Base-by-base conservation (phyloP, 2,329 filamentous ascomycete species). In the Aspergillus pseudoviridinutans region DNA sequence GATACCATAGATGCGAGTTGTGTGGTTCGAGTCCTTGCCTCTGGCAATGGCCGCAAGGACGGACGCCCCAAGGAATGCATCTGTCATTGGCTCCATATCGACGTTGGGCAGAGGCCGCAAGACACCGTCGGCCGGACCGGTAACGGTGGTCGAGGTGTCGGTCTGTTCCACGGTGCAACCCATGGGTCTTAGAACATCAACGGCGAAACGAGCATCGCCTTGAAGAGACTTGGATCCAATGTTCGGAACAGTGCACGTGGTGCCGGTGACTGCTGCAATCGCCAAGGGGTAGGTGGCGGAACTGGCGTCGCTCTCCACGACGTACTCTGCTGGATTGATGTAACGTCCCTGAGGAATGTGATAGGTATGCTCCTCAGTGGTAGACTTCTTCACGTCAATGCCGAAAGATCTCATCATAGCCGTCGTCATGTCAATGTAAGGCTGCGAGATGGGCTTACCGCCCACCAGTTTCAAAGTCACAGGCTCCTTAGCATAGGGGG, bases 11-110 rank as follows among this genome's bases (percentile, higher is more conserved):
- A 99, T 97, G 56, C 85, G 86, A 0, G 94, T 99, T 2, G 85
- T 88, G 49, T 78, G 78, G 41, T 80, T 82, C 8, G 75, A 72
- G 53, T 77, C 78, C 52, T 86, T 87, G 1, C 90, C 91, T 14
- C 84, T 86, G 9, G 93, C 92, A 47, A 96, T 91, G 38, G 94
- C 94, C 27, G 92, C 94, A 50, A 99, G 82, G 4, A 96, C 92
- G 1, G 92, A 95, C 20, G 94, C 94, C 4, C 92, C 97, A 53
- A 99, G 82, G 80, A 99, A 99, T 51, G 94, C 94, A 75, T 99
- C 94, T 0, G 94, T 99, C 94, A 99, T 99, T 1, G 93, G 90
- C 74, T 97, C 94, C 94, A 99, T 99, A 69, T 99, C 92, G 28
- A 99, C 87, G 58, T 93, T 88, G 20, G 86, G 78, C 12, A 99